These are phyloP conservation scores for Datisca glomerata DNA, from an alignment of 306 rosid genomes.

Conservation along the genomic window DNA sequence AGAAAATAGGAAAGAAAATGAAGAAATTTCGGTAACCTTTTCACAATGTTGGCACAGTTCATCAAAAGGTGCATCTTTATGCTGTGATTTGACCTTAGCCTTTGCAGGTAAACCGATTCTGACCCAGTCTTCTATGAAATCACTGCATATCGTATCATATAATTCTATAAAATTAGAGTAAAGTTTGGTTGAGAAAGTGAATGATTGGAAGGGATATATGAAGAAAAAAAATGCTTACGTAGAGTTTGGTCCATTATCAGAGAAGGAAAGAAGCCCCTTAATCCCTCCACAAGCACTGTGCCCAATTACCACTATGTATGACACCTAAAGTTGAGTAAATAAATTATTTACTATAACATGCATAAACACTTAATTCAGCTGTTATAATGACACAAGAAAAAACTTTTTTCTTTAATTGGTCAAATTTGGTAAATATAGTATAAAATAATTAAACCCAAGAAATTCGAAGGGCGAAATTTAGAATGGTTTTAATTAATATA, in stretches of 20 bases:
- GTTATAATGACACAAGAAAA: no score
- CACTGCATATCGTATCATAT: slow-evolving; percentile 28
- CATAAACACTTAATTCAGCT: no score
- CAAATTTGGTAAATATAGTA: no score
- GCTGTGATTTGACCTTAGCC: slow-evolving; percentile 46
- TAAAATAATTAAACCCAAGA: no score
- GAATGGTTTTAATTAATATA: no score
- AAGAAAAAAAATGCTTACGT: slow-evolving; percentile 30
- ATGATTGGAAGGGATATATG: no score
- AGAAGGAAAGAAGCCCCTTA: slow-evolving; percentile 68
- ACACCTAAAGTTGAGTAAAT: slow-evolving; percentile 29
- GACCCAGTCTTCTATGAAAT: slow-evolving; percentile 90
- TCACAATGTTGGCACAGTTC: slow-evolving; percentile 69
- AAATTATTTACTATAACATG: no score
- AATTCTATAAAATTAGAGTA: no score
- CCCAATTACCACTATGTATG: slow-evolving; percentile 57
- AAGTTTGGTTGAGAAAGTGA: no score
- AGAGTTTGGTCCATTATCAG: slow-evolving; percentile 44
- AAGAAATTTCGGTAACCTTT: slow-evolving; percentile 61
- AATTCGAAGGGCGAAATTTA: no score
- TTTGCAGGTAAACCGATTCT: slow-evolving; percentile 59
- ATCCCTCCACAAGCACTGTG: slow-evolving; percentile 98
- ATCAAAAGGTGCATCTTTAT: slow-evolving; percentile 21
- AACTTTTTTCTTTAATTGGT: no score
- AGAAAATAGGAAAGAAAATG: no score